Evolutionary conservation across 129 eudicot species (phyloP).

Genomic region (Ambrosia artemisiifolia): DNA sequence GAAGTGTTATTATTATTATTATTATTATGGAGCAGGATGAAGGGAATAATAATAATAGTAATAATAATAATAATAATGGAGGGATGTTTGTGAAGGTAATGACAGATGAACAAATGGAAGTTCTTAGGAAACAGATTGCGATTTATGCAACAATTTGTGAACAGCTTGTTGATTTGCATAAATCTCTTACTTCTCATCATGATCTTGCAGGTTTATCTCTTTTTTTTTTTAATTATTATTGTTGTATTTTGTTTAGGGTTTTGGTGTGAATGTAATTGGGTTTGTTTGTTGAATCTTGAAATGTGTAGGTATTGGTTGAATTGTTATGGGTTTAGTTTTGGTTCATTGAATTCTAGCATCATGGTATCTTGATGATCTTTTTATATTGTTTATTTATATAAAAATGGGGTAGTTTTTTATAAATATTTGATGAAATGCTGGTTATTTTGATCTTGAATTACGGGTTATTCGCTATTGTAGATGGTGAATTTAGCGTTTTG

Average conservation of each 20-base stretch:
- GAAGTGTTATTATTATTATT: too few relatives aligned
- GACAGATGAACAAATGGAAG: slow-evolving; percentile 98
- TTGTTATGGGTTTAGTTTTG: slow-evolving; percentile 8
- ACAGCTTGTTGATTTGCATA: slow-evolving; percentile 93
- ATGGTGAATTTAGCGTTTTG: too few relatives aligned
- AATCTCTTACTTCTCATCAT: slow-evolving; percentile 77
- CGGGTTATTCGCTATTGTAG: too few relatives aligned
- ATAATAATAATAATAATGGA: slow-evolving; percentile 13
- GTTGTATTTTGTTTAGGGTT: neutral
- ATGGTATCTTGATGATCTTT: slow-evolving; percentile 22
- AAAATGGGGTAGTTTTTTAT: neutral
- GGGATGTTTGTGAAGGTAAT: slow-evolving; percentile 92
- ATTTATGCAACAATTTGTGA: slow-evolving; percentile 90
- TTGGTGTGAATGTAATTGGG: slow-evolving; percentile 10
- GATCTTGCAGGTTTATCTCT: slow-evolving; percentile 74
- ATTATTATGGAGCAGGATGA: slow-evolving; percentile 46
- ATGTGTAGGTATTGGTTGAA: neutral
- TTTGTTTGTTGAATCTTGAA: slow-evolving; percentile 17
- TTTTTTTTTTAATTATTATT: neutral
- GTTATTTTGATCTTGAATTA: too few relatives aligned
- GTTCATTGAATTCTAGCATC: slow-evolving; percentile 9
- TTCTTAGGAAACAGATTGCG: slow-evolving; percentile 89
- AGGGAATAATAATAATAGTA: slow-evolving; percentile 23
- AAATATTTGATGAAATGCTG: too few relatives aligned
- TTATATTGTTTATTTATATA: neutral